Conservation (phyloP, 768 basidiomycete species). For the Calocybe cyanea region DNA sequence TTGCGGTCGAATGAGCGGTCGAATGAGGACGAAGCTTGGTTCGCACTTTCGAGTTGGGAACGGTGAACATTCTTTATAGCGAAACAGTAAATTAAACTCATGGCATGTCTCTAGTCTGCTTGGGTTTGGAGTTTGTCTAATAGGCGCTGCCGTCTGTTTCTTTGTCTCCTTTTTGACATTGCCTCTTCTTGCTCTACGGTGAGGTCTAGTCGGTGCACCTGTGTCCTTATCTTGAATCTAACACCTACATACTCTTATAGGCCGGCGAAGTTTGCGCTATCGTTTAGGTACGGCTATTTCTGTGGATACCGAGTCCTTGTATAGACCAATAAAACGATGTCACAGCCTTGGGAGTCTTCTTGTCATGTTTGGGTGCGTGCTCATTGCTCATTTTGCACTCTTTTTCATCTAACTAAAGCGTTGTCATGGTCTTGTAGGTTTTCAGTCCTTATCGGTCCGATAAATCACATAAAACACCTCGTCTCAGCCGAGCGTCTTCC, state of each 20-base stretch:
- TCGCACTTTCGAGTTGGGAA: constrained; percentile 92
- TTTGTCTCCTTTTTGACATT: constrained; percentile 85
- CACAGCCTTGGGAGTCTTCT: constrained; percentile 80
- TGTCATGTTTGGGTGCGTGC: constrained; percentile 95
- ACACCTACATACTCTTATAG: no score
- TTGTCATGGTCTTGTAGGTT: constrained; percentile 46
- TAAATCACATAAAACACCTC: constrained; percentile 90
- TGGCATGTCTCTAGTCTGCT: constrained; percentile 52
- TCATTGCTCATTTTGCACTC: neutral
- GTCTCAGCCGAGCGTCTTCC: constrained; percentile 79
- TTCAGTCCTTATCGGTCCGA: constrained; percentile 82
- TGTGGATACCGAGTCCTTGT: constrained; percentile 7
- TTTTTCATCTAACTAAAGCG: neutral
- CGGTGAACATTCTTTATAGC: constrained; percentile 42
- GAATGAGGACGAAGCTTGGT: constrained; percentile 96
- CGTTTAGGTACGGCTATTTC: constrained; percentile 60
- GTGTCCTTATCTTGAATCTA: constrained; percentile 7
- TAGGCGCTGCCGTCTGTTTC: constrained; percentile 93
- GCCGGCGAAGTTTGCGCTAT: constrained; percentile 87
- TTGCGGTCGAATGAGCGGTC: constrained; percentile 75
- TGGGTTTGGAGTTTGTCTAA: constrained; percentile 85
- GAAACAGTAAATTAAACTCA: constrained; percentile 1
- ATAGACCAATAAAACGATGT: neutral
- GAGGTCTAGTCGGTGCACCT: constrained; percentile 16
- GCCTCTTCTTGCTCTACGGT: constrained; percentile 45